Conservation (phyloP, 495 filamentous ascomycete species). For the Cercophora samala region DNA sequence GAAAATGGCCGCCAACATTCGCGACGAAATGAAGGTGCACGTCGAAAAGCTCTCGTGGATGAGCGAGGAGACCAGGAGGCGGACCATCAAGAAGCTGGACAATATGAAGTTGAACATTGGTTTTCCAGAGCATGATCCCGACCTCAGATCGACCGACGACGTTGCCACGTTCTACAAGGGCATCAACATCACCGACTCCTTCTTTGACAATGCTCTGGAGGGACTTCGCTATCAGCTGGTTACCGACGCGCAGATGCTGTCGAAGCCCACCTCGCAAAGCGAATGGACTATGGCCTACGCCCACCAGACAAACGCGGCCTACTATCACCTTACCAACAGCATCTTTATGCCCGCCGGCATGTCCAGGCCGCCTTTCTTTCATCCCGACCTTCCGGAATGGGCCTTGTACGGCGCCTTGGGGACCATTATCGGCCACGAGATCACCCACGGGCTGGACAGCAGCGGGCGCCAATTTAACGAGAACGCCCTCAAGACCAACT, state of each 20-base stretch:
- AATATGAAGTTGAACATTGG: conserved; percentile 74
- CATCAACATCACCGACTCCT: conserved; percentile 52
- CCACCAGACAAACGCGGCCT: conserved; percentile 58
- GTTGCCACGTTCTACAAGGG: conserved; percentile 57
- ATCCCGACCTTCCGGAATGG: conserved; percentile 59
- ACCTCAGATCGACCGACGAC: conserved; percentile 57
- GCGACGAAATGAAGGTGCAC: conserved; percentile 55
- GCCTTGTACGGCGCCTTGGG: conserved; percentile 65
- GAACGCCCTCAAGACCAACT: conserved; percentile 62
- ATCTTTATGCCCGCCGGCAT: conserved; percentile 73
- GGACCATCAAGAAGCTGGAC: conserved; percentile 64
- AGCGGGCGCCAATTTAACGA: conserved; percentile 65
- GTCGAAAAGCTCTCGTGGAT: conserved; percentile 64
- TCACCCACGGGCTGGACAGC: conserved; percentile 72
- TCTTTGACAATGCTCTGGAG: conserved; percentile 60
- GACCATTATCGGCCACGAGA: conserved; percentile 48
- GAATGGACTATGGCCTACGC: conserved; percentile 62
- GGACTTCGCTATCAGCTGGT: conserved; percentile 39
- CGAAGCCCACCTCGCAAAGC: conserved; percentile 59
- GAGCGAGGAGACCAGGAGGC: conserved; percentile 59
- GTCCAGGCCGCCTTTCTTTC: conserved; percentile 68
- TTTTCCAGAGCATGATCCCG: conserved; percentile 52
- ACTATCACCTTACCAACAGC: conserved; percentile 61
- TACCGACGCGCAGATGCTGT: conserved; percentile 55
- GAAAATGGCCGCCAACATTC: conserved; percentile 67